Conservation (phyloP, 2,329 filamentous ascomycete genomes). For the Ophiostoma australiae region DNA sequence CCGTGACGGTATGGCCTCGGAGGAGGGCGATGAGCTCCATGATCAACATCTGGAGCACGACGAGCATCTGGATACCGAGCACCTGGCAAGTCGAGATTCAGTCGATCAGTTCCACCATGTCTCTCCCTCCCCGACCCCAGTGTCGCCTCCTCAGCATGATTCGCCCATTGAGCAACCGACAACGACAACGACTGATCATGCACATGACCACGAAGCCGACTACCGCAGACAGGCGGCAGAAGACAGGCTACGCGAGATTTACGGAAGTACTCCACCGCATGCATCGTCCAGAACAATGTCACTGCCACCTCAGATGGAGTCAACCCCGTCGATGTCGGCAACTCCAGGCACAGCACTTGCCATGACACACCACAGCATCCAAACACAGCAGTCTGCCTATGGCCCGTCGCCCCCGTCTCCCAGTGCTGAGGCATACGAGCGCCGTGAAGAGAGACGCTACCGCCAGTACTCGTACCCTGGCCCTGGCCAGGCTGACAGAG, state of each 20-base stretch:
- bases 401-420: conserved; percentile 29
- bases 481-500: background rate
- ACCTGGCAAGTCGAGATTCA: background rate
- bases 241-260: conserved; percentile 51
- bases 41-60: background rate
- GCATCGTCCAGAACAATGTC: conserved; percentile 17
- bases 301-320: background rate
- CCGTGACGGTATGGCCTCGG: background rate
- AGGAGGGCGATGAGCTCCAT: background rate
- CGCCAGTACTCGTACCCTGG: conserved; percentile 21
- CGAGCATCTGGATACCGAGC: conserved; percentile 13
- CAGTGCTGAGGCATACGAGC: conserved; percentile 33
- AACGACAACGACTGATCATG: background rate
- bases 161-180: conserved; percentile 10
- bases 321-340: background rate
- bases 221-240: conserved; percentile 42
- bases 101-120: conserved; percentile 23
- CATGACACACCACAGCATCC: background rate
- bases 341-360: background rate
- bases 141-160: background rate
- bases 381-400: conserved; percentile 16
- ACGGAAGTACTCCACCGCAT: conserved; percentile 38
- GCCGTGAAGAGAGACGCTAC: conserved; percentile 32
- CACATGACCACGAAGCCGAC: conserved; percentile 16
- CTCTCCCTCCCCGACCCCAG: background rate